Evolutionary conservation across 352 stramenopile species (phyloP).

Genomic region (Discostella stelligera): DNA sequence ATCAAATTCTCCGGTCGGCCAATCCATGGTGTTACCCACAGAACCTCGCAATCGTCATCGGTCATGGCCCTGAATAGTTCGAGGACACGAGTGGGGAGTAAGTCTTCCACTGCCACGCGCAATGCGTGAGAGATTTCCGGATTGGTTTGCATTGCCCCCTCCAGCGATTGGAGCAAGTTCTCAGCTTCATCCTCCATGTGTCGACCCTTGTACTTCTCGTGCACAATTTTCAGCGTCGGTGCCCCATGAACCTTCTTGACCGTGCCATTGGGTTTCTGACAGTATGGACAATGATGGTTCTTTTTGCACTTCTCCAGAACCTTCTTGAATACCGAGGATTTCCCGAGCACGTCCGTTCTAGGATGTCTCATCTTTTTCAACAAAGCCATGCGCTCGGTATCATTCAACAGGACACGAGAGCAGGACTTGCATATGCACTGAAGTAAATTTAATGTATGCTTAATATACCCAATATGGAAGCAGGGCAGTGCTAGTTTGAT

Average conservation of each 20-base stretch:
- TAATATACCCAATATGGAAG: slow-evolving; percentile 99
- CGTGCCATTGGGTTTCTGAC: slow-evolving; percentile 92
- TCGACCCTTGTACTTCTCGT: slow-evolving; percentile 92
- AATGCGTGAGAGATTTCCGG: slow-evolving; percentile 61
- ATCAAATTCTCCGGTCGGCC: slow-evolving; percentile 97
- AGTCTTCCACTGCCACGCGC: slow-evolving; percentile 77
- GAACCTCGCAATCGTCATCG: slow-evolving; percentile 95
- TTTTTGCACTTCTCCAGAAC: slow-evolving; percentile 97
- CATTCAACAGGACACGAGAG: slow-evolving; percentile 90
- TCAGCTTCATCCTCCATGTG: slow-evolving; percentile 73
- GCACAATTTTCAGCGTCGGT: slow-evolving; percentile 96
- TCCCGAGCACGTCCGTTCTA: slow-evolving; percentile 82
- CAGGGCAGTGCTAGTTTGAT: slow-evolving; percentile 93
- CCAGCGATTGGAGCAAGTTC: slow-evolving; percentile 63
- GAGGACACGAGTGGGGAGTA: slow-evolving; percentile 83
- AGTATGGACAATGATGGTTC: slow-evolving; percentile 92
- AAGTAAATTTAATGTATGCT: slow-evolving; percentile 95
- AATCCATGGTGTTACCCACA: slow-evolving; percentile 94
- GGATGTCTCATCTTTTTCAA: slow-evolving; percentile 88
- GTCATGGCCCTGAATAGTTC: slow-evolving; percentile 94
- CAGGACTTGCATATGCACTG: slow-evolving; percentile 98
- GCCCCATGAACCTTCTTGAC: slow-evolving; percentile 96
- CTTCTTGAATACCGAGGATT: slow-evolving; percentile 87
- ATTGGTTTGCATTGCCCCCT: slow-evolving; percentile 65
- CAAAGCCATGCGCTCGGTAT: slow-evolving; percentile 87